Base-by-base conservation (phyloP, 768 basidiomycete species). In the Naematelia aurantialba region DNA sequence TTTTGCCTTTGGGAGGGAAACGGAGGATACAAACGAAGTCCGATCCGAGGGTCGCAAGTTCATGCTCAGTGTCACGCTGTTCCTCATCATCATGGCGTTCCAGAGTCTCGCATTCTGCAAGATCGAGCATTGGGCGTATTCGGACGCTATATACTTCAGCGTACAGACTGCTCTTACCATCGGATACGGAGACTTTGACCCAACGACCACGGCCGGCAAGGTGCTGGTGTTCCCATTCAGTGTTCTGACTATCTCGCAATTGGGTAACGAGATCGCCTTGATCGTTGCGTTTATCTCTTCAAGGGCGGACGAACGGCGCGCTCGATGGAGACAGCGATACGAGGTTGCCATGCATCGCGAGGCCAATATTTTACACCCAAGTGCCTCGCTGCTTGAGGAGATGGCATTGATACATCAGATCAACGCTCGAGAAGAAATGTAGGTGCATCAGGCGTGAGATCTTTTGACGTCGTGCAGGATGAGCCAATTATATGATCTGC, bases 81-180 rank as follows among this genome's bases (percentile, higher is more conserved):
- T 77, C 48, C 60, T 77, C 25, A 44, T 47, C 13, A 63, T 75
- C 39, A 39, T 77, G n/a, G 74, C 65, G 4, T 26, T 78, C 4
- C 72, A 76, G 55, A 66, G 74, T 3, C 59, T 77, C 26, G 72
- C 74, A 17, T 76, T 73, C 50, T 72, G 62, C 30, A 62, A 59
- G 26, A 67, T 78, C n/a, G 77, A 73, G 57, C 44, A 71, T 48
- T 78, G 78, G 78, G 31, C 56, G 0, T 78, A 74, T 52, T 65
- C 70, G 25, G 73, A 76, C 31, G 13, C 50, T 4, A 58, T 52
- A 10, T 55, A 57, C 51, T 59, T 47, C 29, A 45, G 14, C 29
- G 49, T 51, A 19, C 56, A 62, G 45, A 52, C 64, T 3, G 67
- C 67, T n/a, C 29, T 73, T 21, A 70, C 72, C 4, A 68, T 69